These are phyloP conservation scores for Pythium vanterpoolii DNA, from an alignment of 352 stramenopile species.

Conservation along the genomic window DNA sequence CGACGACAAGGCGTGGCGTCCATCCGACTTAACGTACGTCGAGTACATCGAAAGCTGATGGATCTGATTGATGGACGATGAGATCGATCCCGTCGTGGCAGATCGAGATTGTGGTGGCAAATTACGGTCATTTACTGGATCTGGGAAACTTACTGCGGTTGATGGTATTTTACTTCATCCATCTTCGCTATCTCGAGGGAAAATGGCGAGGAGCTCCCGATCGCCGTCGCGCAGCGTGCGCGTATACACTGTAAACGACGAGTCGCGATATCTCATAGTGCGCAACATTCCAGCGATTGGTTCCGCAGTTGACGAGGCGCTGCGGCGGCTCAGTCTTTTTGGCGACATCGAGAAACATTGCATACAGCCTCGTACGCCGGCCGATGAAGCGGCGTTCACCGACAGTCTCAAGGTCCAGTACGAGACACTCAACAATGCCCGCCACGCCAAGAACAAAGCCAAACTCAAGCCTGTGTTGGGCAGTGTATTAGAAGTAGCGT, in stretches of 20 bases:
- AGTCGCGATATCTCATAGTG: slow-evolving; percentile 32
- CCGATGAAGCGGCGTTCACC: slow-evolving; percentile 31
- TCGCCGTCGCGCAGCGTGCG: slow-evolving; percentile 16
- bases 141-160: neutral
- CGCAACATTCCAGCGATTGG: slow-evolving; percentile 33
- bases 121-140: slow-evolving; percentile 1
- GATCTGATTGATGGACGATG: too few species aligned
- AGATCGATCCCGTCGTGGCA: too few species aligned
- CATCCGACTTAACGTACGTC: slow-evolving; percentile 64
- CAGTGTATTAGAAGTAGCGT: slow-evolving; percentile 54
- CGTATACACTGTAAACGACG: slow-evolving; percentile 39
- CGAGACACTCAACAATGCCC: slow-evolving; percentile 72
- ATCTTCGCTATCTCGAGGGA: too few species aligned
- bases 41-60: slow-evolving; percentile 64
- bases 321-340: slow-evolving; percentile 24
- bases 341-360: slow-evolving; percentile 26
- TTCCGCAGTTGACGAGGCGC: slow-evolving; percentile 19
- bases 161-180: neutral
- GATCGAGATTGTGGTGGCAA: too few species aligned
- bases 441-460: slow-evolving; percentile 54
- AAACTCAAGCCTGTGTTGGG: slow-evolving; percentile 68
- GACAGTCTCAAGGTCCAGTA: slow-evolving; percentile 72
- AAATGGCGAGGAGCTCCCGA: neutral
- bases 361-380: slow-evolving; percentile 5
- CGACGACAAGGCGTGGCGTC: slow-evolving; percentile 61